Evolutionary conservation across 2,329 filamentous ascomycete genomes (phyloP), one percentile per base, ranked within the genome.

Genomic region (Scorias spongiosa): DNA sequence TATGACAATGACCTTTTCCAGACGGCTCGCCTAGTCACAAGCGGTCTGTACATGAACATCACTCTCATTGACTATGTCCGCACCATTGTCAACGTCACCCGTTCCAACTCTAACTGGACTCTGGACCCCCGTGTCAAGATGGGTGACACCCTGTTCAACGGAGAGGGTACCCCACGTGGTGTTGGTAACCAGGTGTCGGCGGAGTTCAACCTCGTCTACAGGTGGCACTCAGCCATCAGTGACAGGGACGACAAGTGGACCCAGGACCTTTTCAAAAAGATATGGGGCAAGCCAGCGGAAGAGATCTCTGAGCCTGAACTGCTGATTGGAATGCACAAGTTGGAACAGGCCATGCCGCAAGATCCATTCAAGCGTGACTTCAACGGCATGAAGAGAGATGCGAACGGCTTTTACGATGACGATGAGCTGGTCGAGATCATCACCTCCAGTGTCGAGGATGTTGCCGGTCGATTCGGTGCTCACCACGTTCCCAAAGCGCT

Each of bases 1-100:
- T 76, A 80, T 45, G 83, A 88, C 50, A 76, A 86, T 42, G 81
- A 88, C 48, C 65, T 88, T 1, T 89, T 88, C 67, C 81, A 89
- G 57, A 86, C 81, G 0, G 81, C 80, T 8, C 72, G 83, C 7
- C 67, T 88, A n/a, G 70, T 87, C 39, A 85, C 80, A 0, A 80
- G 74, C 2, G 81, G 82, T 1, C 59, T 88, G 20, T 88, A 85
- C 59, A 81, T 85, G 59, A 86, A 85, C 63, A 84, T 88, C 55
- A 83, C 78, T 0, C 66, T 88, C 5, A 68, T 81, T 37, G 84
- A 89, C 57, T 89, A 91, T 52, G 76, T 91, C 40, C 74, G 84
- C 18, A 85, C 83, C 46, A 84, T 87, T 51, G 67, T 85, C 56
- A 84, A 84, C 51, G 63, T 84, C 40, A 82, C 84, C 58, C 70